Percentiles rank a stretch among this genome's conserved stretches.
These are phyloP conservation scores for Jamesozyma spencerorum DNA, from an alignment of 805 yeast genomes.

Conservation along the genomic window DNA sequence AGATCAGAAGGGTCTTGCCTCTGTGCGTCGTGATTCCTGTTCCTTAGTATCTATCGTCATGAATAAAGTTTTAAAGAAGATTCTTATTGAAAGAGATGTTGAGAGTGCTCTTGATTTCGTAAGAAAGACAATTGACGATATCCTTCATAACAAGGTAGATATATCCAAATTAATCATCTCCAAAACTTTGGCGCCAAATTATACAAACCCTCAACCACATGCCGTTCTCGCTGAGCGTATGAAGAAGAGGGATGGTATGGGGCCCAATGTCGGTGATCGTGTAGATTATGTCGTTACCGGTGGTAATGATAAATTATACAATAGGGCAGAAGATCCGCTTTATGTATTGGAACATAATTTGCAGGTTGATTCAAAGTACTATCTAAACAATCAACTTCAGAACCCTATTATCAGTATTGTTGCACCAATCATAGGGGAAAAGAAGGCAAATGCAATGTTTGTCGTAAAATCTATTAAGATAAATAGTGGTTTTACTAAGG, in stretches of 20 bases:
- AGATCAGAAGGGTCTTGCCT: constrained; percentile 98
- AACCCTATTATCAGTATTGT: constrained; percentile 90
- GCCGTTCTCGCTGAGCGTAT: constrained; percentile 92
- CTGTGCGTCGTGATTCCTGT: constrained; percentile 97
- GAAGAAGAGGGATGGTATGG: constrained; percentile 95
- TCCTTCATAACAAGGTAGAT: constrained; percentile 85
- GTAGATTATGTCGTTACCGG: constrained; percentile 93
- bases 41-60: constrained; percentile 89
- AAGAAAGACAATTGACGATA: constrained; percentile 78
- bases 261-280: constrained; percentile 94
- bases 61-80: constrained; percentile 77
- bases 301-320: constrained; percentile 76
- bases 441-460: constrained; percentile 67
- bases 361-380: constrained; percentile 91
- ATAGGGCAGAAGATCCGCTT: constrained; percentile 93
- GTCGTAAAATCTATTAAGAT: constrained; percentile 41
- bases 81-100: constrained; percentile 81
- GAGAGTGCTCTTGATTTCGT: constrained; percentile 77
- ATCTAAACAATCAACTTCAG: constrained; percentile 82
- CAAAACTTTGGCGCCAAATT: constrained; percentile 84
- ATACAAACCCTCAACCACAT: constrained; percentile 95
- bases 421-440: constrained; percentile 88
- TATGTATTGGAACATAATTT: constrained; percentile 85
- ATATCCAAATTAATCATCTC: constrained; percentile 89
- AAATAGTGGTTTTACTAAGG: constrained; percentile 52